phyloP scores from a whole-genome alignment of 495 filamentous ascomycete species.

The Neurospora sp. region DNA sequence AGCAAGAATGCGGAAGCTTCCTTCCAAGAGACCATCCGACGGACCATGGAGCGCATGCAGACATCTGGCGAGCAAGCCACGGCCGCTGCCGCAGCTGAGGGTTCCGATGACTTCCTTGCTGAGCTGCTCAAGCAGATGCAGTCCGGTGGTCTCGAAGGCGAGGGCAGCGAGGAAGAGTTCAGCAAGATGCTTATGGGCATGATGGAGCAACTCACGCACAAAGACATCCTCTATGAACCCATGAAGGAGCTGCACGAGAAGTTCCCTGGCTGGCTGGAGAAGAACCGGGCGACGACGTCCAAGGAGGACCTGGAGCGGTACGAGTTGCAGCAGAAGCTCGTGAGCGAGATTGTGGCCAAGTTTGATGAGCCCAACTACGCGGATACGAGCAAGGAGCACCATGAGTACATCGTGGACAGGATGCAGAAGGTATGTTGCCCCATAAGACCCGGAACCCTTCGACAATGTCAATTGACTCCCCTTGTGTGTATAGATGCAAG shows the following conservation, averaged over 20 bases:
- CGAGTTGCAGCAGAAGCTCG: constrained; percentile 69
- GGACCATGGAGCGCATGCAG: constrained; percentile 92
- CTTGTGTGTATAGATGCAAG: constrained; percentile 67
- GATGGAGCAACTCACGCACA: constrained; percentile 98
- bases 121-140: constrained; percentile 82
- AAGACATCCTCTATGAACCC: constrained; percentile 95
- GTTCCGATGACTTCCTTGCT: constrained; percentile 68
- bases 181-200: constrained; percentile 88
- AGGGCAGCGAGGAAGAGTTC: constrained; percentile 72
- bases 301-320: constrained; percentile 70
- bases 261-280: constrained; percentile 78
- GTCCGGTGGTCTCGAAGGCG: constrained; percentile 43
- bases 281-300: constrained; percentile 54
- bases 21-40: constrained; percentile 84
- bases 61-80: constrained; percentile 71
- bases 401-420: constrained; percentile 87
- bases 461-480: neutral
- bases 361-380: constrained; percentile 73
- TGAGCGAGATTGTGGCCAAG: constrained; percentile 75
- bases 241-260: constrained; percentile 95
- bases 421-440: constrained; percentile 79
- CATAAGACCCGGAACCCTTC: neutral
- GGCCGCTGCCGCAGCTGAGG: constrained; percentile 60
- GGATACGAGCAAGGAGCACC: constrained; percentile 70
- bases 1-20: constrained; percentile 37